A percentile compares a stretch with the other conserved stretches of the same genome.
These are phyloP conservation scores for Aspergillus sp. DNA, from an alignment of 2,329 filamentous ascomycete species.

Conservation along the genomic window DNA sequence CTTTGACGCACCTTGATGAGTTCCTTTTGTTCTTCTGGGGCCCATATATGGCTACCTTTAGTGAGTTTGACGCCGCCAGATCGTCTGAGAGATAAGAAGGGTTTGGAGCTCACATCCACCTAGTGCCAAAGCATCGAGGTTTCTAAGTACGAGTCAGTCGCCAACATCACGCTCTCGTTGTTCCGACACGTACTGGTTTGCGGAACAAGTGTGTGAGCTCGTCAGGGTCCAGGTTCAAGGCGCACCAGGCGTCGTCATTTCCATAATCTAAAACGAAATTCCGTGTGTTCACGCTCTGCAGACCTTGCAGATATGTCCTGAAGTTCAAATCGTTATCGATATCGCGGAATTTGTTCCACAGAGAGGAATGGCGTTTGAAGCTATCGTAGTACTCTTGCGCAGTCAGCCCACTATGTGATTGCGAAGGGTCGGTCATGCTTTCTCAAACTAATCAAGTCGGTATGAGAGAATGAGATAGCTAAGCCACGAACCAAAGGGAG, in stretches of 20 bases:
- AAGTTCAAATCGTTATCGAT: conserved; percentile 38
- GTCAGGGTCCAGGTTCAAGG: conserved; percentile 32
- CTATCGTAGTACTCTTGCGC: conserved; percentile 33
- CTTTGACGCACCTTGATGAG: conserved; percentile 45
- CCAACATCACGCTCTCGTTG: background rate
- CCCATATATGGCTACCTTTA: conserved; percentile 63
- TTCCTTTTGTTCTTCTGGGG: conserved; percentile 58
- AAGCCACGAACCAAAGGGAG: background rate
- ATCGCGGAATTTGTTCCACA: conserved; percentile 30
- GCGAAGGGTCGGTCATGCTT: conserved; percentile 13
- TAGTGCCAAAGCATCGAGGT: conserved; percentile 52
- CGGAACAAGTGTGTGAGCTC: conserved; percentile 35
- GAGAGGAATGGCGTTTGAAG: conserved; percentile 15
- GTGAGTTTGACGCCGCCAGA: background rate
- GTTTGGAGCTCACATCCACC: conserved; percentile 63
- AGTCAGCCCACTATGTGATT: conserved; percentile 11
- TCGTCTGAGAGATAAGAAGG: background rate
- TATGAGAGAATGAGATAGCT: background rate
- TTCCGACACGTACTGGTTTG: conserved; percentile 26
- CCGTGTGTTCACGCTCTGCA: conserved; percentile 28
- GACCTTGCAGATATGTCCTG: conserved; percentile 21
- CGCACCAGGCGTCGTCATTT: conserved; percentile 40
- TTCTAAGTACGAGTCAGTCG: conserved; percentile 29
- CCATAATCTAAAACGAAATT: conserved; percentile 47
- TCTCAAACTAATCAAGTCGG: background rate